phyloP scores from a whole-genome alignment of 2,329 filamentous ascomycete genomes.

The Fonsecaea multimorphosa region DNA sequence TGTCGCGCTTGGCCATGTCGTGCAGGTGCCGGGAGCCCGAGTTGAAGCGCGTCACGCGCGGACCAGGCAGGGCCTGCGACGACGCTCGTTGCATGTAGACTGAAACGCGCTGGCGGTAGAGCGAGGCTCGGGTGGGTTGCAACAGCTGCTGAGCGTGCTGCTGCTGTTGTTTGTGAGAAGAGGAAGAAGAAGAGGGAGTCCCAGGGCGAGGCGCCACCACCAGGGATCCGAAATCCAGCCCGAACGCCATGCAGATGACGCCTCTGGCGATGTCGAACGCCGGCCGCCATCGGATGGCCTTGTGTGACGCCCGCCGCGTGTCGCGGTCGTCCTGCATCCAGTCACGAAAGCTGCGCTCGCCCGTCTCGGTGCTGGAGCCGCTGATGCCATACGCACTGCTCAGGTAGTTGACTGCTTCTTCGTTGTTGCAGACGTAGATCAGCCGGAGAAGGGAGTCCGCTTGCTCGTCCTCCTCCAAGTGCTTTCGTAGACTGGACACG shows the following conservation, averaged over 20 bases:
- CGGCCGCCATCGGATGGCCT: conserved; percentile 26
- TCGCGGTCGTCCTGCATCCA: conserved; percentile 26
- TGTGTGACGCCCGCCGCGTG: conserved; percentile 17
- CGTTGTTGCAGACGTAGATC: conserved; percentile 27
- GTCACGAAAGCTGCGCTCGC: conserved; percentile 25
- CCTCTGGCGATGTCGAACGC: conserved; percentile 23
- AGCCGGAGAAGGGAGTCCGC: conserved; percentile 9
- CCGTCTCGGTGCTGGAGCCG: conserved; percentile 13
- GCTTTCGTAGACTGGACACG: conserved; percentile 8
- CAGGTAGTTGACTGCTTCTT: conserved; percentile 23
- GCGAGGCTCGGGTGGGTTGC: conserved; percentile 2
- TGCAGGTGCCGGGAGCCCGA: conserved; percentile 7
- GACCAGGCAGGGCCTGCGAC: conserved; percentile 6
- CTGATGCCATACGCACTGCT: conserved; percentile 18
- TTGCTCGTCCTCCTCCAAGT: conserved; percentile 14
- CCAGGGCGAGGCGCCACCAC: conserved; percentile 1
- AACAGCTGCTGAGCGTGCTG: background rate
- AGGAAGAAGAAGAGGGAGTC: background rate
- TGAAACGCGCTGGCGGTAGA: conserved; percentile 21
- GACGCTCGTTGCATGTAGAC: conserved; percentile 27
- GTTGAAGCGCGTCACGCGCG: conserved; percentile 18
- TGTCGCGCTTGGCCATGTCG: conserved; percentile 21
- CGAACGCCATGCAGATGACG: conserved; percentile 25
- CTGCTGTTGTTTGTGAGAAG: too few relatives aligned
- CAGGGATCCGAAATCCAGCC: conserved; percentile 24